These are phyloP conservation scores for Trichosporon ovoides DNA, from an alignment of 1,284 basidiomycete genomes.

Conservation along the genomic window DNA sequence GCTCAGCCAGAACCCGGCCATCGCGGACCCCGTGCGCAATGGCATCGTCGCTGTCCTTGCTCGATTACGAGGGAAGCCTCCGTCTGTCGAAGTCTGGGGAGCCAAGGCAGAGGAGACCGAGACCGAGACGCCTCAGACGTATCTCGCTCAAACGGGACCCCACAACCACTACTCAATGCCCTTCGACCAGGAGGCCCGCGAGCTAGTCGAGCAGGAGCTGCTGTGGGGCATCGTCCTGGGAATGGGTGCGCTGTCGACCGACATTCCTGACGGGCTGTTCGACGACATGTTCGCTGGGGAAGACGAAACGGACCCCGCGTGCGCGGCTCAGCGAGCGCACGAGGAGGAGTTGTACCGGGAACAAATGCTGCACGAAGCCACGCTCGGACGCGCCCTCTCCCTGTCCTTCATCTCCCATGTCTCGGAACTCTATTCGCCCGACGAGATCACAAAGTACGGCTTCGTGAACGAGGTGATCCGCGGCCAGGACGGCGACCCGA, in stretches of 20 bases:
- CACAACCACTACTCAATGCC: slow-evolving; percentile 47
- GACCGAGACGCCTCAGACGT: slow-evolving; percentile 41
- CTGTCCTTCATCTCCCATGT: slow-evolving; percentile 79
- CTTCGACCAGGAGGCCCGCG: slow-evolving; percentile 57
- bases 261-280: slow-evolving; percentile 41
- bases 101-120: slow-evolving; percentile 18
- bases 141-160: slow-evolving; percentile 42
- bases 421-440: slow-evolving; percentile 55
- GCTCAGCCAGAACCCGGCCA: slow-evolving; percentile 67
- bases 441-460: slow-evolving; percentile 57
- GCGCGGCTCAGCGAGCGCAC: slow-evolving; percentile 9
- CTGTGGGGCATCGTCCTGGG: slow-evolving; percentile 78
- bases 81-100: not conserved
- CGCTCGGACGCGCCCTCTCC: slow-evolving; percentile 79
- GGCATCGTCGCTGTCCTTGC: slow-evolving; percentile 73
- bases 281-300: slow-evolving; percentile 19
- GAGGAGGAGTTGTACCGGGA: slow-evolving; percentile 36
- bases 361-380: slow-evolving; percentile 60
- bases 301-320: slow-evolving; percentile 12
- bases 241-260: slow-evolving; percentile 68
- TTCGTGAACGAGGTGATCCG: slow-evolving; percentile 79
- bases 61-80: slow-evolving; percentile 39
- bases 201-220: slow-evolving; percentile 70
- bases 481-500: slow-evolving; percentile 69
- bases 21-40: slow-evolving; percentile 67